Base-by-base conservation (phyloP, 1,139 yeast species). In the Zygoascus sp. region DNA sequence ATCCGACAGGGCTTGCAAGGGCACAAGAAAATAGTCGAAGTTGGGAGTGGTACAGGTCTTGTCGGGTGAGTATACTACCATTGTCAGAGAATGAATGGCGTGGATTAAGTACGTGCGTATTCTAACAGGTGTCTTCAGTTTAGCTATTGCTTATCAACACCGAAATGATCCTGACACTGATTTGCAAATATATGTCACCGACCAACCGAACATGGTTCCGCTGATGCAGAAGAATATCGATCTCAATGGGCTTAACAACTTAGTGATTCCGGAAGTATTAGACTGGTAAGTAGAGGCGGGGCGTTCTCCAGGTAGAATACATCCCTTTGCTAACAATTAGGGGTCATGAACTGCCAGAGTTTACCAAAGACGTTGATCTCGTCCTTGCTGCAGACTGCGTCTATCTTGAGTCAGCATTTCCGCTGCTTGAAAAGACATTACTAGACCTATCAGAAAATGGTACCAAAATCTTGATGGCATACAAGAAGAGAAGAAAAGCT, bases 311-410 rank as follows among this genome's bases (percentile, higher is more conserved):
- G 23, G 8, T 16, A 4, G 23, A 16, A 22, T 2, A 11, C 2
- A 11, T 7, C 13, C 19, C 21, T 34, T 27, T 16, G n/a, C 21
- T 19, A 15, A 34, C 22, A 40, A 7, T 17, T 28, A 56, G 65
- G 74, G 80, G 80, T 1, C 69, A 67, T 20, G 65, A 65, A 0
- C 54, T 74, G 23, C 74, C 75, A 2, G 65, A 54, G 2, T 65
- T 61, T 44, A 66, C 69, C 22, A 60, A 63, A 17, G 55, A 53
- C 2, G 66, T 70, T 2, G 80, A 76, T 58, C 60, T 76, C 7
- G 62, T 77, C 2, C 58, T 77, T 30, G 81, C 81, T 2, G 81
- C 81, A 0, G 81, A 77, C 58, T 76, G 81, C 58, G 81, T 77
- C 7, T 77, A 77, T 51, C 61, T 74, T 20, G 81, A 76, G 53